Base-by-base conservation (phyloP, 2,329 filamentous ascomycete species). In the Fusarium camptoceras region DNA sequence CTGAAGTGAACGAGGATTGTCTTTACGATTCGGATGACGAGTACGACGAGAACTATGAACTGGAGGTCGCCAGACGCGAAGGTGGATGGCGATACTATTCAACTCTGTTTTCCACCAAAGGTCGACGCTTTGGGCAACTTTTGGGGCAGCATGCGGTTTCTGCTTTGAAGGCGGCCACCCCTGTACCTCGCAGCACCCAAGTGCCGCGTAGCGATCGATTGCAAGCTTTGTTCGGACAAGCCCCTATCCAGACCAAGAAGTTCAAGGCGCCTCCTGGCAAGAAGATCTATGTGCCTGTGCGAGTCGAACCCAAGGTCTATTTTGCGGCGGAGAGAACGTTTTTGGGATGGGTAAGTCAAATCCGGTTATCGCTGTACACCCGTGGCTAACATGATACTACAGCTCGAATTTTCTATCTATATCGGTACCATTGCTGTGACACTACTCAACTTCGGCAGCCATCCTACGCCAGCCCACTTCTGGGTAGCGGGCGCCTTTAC, bases 241-340 rank as follows among this genome's bases (percentile, higher is more conserved):
- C 86, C 75, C 74, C 89, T 81, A 85, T 90, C 27, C 84, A 86
- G 68, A 83, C 79, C 30, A 87, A 85, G 78, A 85, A 82, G 73
- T 89, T 94, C 83, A 91, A 89, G 78, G 92, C 92, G 11, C 92
- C 92, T 15, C 90, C 89, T 78, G 92, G 92, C 56, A 95, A 94
- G 88, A 93, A 93, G 79, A 98, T 99, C 63, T 95, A 98, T 76
- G 96, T 99, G 25, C 95, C 95, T 16, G 91, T 98, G 58, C 90
- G 96, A 50, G 94, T 99, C 34, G 96, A 99, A 81, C 96, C 96
- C 34, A 99, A 99, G 82, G 96, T 99, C 53, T 97, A 94, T 80
- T 97, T 99, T 78, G 96, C 96, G 24, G 94, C 94, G 1, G 96
- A 99, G 81, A 89, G 96, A 70, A 99, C 96, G 1, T 99, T 98